Percentiles rank a stretch among this genome's conserved stretches.
These are phyloP conservation scores for Babesia divergens DNA, from an alignment of 169 alveolate genomes.

Conservation along the genomic window DNA sequence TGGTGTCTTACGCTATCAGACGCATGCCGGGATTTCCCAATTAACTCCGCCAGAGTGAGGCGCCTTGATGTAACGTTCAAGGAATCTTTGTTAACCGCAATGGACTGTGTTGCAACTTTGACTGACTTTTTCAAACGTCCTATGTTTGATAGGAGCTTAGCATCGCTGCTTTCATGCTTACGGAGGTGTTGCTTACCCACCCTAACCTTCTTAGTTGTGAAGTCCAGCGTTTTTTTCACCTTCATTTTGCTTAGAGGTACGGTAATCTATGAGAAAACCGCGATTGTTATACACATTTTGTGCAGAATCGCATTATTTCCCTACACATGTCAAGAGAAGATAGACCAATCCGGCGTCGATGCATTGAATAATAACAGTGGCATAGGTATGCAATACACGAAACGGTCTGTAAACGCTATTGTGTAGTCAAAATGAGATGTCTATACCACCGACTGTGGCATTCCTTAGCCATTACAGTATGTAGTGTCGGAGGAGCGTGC, in stretches of 20 bases:
- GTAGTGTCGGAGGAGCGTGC: too few species aligned
- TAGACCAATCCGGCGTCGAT: too few species aligned
- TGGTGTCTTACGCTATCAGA: slow-evolving; percentile 36
- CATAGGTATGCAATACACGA: too few species aligned
- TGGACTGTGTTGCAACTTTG: slow-evolving; percentile 48
- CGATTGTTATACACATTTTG: too few species aligned
- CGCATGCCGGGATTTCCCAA: slow-evolving; percentile 54
- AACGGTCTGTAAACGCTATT: too few species aligned
- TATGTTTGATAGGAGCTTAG: slow-evolving; percentile 35
- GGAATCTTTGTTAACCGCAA: slow-evolving; percentile 49
- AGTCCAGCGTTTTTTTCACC: slow-evolving; percentile 14
- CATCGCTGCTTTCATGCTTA: slow-evolving; percentile 45
- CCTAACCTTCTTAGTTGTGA: slow-evolving; percentile 24
- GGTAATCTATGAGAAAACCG: neutral
- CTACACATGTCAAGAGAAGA: too few species aligned
- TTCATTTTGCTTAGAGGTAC: neutral
- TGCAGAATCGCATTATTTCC: too few species aligned
- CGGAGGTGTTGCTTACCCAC: slow-evolving; percentile 47
- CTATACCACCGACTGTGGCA: too few species aligned
- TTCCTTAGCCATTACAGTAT: too few species aligned
- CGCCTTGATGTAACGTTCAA: slow-evolving; percentile 54
- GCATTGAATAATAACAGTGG: too few species aligned
- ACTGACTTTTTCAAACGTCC: slow-evolving; percentile 39
- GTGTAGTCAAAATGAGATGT: too few species aligned
- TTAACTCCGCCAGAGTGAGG: slow-evolving; percentile 54